phyloP scores from a whole-genome alignment of 2,329 filamentous ascomycete species.

The Orbilia blumenaviensis region DNA sequence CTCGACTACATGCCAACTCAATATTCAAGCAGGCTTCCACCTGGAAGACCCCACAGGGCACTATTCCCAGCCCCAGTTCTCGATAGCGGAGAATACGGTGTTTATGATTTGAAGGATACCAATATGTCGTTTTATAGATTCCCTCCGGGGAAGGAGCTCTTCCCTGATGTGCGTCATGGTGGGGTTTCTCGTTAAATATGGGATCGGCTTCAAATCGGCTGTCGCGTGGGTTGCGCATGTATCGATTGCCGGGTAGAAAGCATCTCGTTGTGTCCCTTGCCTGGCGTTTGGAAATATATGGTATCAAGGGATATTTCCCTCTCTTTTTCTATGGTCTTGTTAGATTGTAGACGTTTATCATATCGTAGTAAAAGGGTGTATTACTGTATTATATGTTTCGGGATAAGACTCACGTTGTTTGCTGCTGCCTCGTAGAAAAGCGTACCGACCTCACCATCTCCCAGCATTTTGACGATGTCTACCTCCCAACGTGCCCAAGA shows the following conservation, averaged over 20 bases:
- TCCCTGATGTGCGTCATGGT: neutral
- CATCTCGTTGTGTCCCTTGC: neutral
- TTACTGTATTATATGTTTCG: no score
- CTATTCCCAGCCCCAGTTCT: neutral
- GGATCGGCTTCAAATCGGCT: neutral
- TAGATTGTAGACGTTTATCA: neutral
- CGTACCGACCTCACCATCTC: no score
- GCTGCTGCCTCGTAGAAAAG: no score
- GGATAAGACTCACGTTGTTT: no score
- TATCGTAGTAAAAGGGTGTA: neutral
- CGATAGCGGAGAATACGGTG: neutral
- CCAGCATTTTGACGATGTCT: neutral
- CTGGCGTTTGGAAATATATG: neutral
- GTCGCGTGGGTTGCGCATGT: neutral
- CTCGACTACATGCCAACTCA: neutral
- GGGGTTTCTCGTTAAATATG: neutral
- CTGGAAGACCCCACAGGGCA: conserved; percentile 1
- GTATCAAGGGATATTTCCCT: neutral
- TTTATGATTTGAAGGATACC: neutral
- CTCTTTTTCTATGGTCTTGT: neutral
- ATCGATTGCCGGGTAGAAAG: neutral
- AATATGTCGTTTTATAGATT: neutral
- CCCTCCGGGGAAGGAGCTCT: neutral
- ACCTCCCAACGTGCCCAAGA: neutral
- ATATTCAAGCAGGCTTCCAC: neutral